Base-by-base conservation (phyloP, 306 rosid species). In the Dicorynia guianensis region DNA sequence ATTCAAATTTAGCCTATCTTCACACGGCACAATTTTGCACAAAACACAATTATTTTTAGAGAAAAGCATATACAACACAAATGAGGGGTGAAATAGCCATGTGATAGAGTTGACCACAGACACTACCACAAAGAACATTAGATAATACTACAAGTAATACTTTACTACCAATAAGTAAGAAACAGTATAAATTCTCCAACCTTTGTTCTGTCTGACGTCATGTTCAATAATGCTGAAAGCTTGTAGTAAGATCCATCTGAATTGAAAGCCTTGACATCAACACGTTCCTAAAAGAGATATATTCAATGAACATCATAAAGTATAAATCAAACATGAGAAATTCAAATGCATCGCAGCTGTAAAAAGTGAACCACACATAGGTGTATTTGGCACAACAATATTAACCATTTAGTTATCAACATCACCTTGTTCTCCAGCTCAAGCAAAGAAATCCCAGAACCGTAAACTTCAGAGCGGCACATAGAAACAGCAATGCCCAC, bases 171-270 rank as follows among this genome's bases (percentile, higher is more conserved):
- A 76, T 19, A 78, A 9, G 36, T 20, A 76, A 44, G 77, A 34
- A 46, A 19, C 17, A 57, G 59, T 42, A 68, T 55, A 50, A 77
- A 78, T 38, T 36, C 63, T 65, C 63, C 57, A 67, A 95, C 99
- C 97, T 95, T 95, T 82, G 99, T 95, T 84, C 99, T 87, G 74
- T 95, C 97, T 30, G 97, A 86, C 73, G 97, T 92, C 96, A 92
- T 85, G 84, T 82, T 90, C 78, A 95, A 82, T 62, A 90, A 77
- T 3, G 93, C 89, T 38, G 99, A 89, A 81, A 95, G 97, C 87
- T 90, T 95, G 92, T 89, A 87, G 84, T 95, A 95, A 48, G 93
- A 90, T 87, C 97, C 97, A 80, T 89, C 91, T 77, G 97, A 86
- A 83, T 71, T 79, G 82, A 86, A 90, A 76, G 96, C 97, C 85